Percentiles rank a stretch among this genome's conserved stretches.
Conservation (phyloP, 1,284 basidiomycete species). For the Phellinidium pouzarii region DNA sequence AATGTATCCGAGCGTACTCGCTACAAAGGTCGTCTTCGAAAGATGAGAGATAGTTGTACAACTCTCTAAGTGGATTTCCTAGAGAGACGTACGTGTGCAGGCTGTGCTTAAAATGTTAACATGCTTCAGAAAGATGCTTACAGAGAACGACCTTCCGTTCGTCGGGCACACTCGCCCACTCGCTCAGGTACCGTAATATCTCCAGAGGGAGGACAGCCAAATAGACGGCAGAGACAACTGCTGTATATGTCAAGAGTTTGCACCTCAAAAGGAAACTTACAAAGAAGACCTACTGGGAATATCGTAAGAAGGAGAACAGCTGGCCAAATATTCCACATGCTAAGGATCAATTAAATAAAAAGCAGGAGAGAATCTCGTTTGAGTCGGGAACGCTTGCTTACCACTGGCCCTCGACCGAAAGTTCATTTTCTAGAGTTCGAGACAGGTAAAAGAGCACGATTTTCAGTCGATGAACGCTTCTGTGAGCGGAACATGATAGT, state of each 20-base stretch:
- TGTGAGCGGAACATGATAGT: slow-evolving; percentile 2
- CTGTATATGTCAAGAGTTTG: background rate
- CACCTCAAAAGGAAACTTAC: background rate
- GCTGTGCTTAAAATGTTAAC: background rate
- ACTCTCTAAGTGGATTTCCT: slow-evolving; percentile 45
- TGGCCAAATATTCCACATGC: slow-evolving; percentile 65
- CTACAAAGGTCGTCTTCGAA: slow-evolving; percentile 51
- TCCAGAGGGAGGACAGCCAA: slow-evolving; percentile 46
- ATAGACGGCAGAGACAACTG: slow-evolving; percentile 42
- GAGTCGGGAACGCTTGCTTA: slow-evolving; percentile 21
- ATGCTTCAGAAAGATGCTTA: slow-evolving; percentile 22
- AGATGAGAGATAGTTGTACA: slow-evolving; percentile 41
- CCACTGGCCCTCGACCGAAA: slow-evolving; percentile 55
- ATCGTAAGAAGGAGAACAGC: slow-evolving; percentile 54
- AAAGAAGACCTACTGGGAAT: slow-evolving; percentile 43
- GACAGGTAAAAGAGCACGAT: slow-evolving; percentile 15
- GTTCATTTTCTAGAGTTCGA: slow-evolving; percentile 35
- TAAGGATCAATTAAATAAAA: slow-evolving; percentile 23
- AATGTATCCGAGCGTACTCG: slow-evolving; percentile 25
- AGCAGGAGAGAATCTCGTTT: slow-evolving; percentile 15
- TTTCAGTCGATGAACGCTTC: slow-evolving; percentile 5
- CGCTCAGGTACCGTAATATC: slow-evolving; percentile 45
- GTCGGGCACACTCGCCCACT: slow-evolving; percentile 53
- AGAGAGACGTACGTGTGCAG: slow-evolving; percentile 4
- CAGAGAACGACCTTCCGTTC: slow-evolving; percentile 47